These are phyloP conservation scores for Ganoderma leucocontextum DNA, from an alignment of 1,284 basidiomycete genomes.

Conservation along the genomic window DNA sequence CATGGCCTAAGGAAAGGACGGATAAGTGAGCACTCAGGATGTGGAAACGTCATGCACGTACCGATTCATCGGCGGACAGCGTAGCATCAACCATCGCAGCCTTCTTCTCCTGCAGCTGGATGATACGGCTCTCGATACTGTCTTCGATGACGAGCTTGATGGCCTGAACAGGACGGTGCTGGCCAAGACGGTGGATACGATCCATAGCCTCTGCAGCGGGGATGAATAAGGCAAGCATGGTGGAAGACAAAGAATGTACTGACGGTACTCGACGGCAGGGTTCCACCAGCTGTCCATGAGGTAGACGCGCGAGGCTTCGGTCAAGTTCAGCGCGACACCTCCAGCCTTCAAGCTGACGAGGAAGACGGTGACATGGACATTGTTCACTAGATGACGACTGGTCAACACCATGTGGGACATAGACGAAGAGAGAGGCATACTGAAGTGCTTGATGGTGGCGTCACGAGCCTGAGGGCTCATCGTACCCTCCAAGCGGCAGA, in stretches of 20 bases:
- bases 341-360: conserved; percentile 96
- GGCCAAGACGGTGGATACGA: conserved; percentile 91
- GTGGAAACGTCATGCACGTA: conserved; percentile 41
- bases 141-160: conserved; percentile 97
- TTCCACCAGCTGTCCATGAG: conserved; percentile 96
- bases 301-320: conserved; percentile 94
- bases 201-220: conserved; percentile 89
- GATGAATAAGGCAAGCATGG: background rate
- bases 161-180: conserved; percentile 91
- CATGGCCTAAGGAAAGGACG: conserved; percentile 67
- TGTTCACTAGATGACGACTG: conserved; percentile 72
- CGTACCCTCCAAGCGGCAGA: conserved; percentile 94
- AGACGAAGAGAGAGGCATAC: conserved; percentile 52
- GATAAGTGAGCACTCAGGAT: background rate
- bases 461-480: conserved; percentile 98
- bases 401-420: conserved; percentile 17
- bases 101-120: conserved; percentile 97
- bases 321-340: conserved; percentile 93
- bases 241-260: conserved; percentile 17
- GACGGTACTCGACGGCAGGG: conserved; percentile 65
- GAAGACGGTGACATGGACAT: conserved; percentile 95
- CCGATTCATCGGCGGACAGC: conserved; percentile 78
- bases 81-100: conserved; percentile 86
- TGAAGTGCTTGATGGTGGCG: conserved; percentile 94
- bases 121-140: conserved; percentile 94